Evolutionary conservation across 208 protist genomes (phyloP).

Genomic region (Strigomonas oncopelti): DNA sequence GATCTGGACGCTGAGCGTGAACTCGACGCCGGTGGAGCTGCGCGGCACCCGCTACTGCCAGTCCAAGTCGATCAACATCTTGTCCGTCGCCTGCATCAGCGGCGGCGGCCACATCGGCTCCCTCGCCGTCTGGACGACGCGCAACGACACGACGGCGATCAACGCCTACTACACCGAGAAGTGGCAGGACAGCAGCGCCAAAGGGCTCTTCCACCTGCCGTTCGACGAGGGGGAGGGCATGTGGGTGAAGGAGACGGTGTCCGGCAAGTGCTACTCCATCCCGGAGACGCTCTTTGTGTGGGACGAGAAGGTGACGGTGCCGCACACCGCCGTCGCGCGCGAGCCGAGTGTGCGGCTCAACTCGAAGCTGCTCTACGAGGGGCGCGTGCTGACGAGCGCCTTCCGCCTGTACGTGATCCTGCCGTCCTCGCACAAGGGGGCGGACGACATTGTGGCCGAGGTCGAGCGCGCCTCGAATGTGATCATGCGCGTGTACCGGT

Average conservation of each 20-base stretch:
- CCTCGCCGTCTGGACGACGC: slow-evolving; percentile 41
- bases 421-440: slow-evolving; percentile 45
- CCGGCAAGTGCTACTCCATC: slow-evolving; percentile 39
- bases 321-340: slow-evolving; percentile 15
- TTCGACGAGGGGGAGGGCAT: slow-evolving; percentile 82
- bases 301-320: slow-evolving; percentile 47
- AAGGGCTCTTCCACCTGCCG: slow-evolving; percentile 60
- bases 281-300: slow-evolving; percentile 41
- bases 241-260: slow-evolving; percentile 78
- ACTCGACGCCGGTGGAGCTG: slow-evolving; percentile 51
- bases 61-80: slow-evolving; percentile 42
- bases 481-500: slow-evolving; percentile 71
- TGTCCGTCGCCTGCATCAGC: slow-evolving; percentile 37
- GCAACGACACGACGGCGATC: slow-evolving; percentile 23
- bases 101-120: slow-evolving; percentile 68
- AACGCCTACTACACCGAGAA: slow-evolving; percentile 23
- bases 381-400: slow-evolving; percentile 54
- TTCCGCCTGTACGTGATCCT: slow-evolving; percentile 61
- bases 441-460: slow-evolving; percentile 63
- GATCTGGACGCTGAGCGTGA: slow-evolving; percentile 61
- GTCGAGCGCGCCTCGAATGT: slow-evolving; percentile 48
- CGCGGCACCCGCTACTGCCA: slow-evolving; percentile 46
- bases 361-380: slow-evolving; percentile 31
- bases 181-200: slow-evolving; percentile 21
- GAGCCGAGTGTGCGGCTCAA: slow-evolving; percentile 39